Percentiles rank a stretch among this genome's conserved stretches.
phyloP scores from a whole-genome alignment of 345 rosid genomes.

The Acer saccharum region DNA sequence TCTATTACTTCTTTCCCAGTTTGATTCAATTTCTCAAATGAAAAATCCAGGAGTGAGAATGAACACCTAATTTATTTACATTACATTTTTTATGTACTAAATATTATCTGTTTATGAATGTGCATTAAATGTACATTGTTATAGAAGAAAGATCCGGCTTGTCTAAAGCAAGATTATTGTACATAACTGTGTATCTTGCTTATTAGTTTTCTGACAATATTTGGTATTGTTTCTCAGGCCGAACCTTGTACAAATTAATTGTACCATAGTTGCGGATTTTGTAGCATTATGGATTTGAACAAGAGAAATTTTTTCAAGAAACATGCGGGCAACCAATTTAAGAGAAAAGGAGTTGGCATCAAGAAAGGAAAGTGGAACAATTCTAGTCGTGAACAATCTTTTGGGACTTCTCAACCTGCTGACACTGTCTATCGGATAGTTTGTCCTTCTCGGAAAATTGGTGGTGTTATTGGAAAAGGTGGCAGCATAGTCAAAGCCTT shows the following conservation, averaged over 20 bases:
- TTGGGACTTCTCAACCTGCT: constrained; percentile 33
- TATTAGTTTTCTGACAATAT: not conserved
- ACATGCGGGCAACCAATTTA: constrained; percentile 37
- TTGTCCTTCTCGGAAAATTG: constrained; percentile 62
- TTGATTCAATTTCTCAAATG: not conserved
- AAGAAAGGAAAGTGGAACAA: constrained; percentile 40
- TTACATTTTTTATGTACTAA: not conserved
- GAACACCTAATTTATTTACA: not conserved
- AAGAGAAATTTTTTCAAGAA: constrained; percentile 46
- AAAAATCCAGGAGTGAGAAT: not conserved
- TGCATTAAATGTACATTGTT: not conserved
- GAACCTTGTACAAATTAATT: not conserved
- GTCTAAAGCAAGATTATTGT: not conserved
- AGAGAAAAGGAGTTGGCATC: constrained; percentile 38
- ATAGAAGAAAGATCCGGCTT: not conserved
- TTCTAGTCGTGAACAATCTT: constrained; percentile 34
- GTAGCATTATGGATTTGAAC: constrained; percentile 43
- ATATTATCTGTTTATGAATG: not conserved
- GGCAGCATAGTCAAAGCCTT: constrained; percentile 51
- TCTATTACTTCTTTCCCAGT: not conserved
- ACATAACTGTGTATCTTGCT: not conserved
- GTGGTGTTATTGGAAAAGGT: constrained; percentile 64
- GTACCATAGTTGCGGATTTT: constrained; percentile 4
- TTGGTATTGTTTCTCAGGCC: not conserved
- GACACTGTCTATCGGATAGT: constrained; percentile 61